Base-by-base conservation (phyloP, 2,329 filamentous ascomycete genomes). In the Colletotrichum sp. region DNA sequence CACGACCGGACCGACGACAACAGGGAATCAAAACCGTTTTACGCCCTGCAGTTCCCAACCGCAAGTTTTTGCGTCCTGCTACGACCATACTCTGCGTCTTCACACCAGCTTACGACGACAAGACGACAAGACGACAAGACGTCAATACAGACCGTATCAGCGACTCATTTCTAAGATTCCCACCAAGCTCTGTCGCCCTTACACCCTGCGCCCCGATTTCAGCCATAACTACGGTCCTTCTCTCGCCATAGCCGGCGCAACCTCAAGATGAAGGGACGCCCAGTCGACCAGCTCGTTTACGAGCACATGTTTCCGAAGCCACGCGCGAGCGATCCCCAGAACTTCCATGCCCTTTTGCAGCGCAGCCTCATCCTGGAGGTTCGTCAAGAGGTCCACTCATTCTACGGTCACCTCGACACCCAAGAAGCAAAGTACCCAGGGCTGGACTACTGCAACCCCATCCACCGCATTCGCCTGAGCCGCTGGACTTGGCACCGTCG, bases 341-440 rank as follows among this genome's bases (percentile, higher is more conserved):
- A 91, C 81, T 96, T 96, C 86, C 89, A 92, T 71, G 90, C 89
- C 57, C 90, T 96, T 58, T 89, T 96, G 63, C 91, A 93, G 79
- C 91, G 93, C 75, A 90, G 92, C 83, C 90, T 96, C 65, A 93
- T 96, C 66, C 91, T 91, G 78, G 94, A 96, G 86, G 94, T 96
- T 74, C 93, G 94, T 74, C 92, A 94, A 81, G 94, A 96, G 84
- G 95, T 94, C 2, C 91, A 93, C 78, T 91, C 92, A 67, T 96
- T 95, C 86, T 96, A 95, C 84, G 94, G 94, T 79, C 93, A 94
- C 81, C 90, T 96, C 78, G 93, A 95, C 81, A 95, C 93, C 30
- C 91, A 93, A 79, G 94, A 96, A 86, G 94, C 94, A 78, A 94
- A 95, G 80, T 96, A 96, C 79, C 94, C 94, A 0, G 94, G 94